Evolutionary conservation across 345 rosid genomes (phyloP), one percentile per base, ranked within the genome.

Genomic region (Aquilaria malaccensis): DNA sequence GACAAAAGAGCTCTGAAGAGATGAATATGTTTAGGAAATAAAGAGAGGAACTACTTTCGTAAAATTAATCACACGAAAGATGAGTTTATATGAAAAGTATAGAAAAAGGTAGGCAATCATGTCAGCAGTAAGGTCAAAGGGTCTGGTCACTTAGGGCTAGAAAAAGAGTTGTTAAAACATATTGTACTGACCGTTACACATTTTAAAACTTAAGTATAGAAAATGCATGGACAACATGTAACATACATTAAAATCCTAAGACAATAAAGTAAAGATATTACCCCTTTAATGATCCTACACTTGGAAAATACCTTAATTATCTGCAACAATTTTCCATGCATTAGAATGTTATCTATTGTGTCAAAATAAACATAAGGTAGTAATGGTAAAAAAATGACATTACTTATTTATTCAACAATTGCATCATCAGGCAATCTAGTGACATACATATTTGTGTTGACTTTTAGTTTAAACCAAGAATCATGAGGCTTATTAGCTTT

Each of bases 261-360:
- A 7, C 7, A 6, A 33, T 33, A 7, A 37, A 37, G 43, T 37
- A 37, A 37, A 4, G 58, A 56, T 61, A 41, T 47, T 81, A 91
- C 99, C 96, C 88, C 99, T 71, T 91, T 95, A 66, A 95, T 88
- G 73, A 91, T 82, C 64, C 99, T 96, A 61, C 99, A 95, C 81
- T 95, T 95, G 70, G 96, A 85, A 68, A 95, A 95, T 65, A 81
- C 91, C 81, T 85, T 93, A 59, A 73, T 88, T 67, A 95, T 76
- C 97, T 95, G 91, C 75, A 50, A 65, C 33, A 15, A 60, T 4
- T 67, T 56, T 67, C 59, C 59, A 37, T 37, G 62, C 11, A 66
- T 66, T 72, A 51, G 72, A 67, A 73, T 67, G 70, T 67, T 61
- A 13, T 55, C 59, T 50, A 45, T 7, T 7, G 65, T 32, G 59